These are phyloP conservation scores for Paradendryphiella salina DNA, from an alignment of 2,329 filamentous ascomycete genomes.

Conservation along the genomic window DNA sequence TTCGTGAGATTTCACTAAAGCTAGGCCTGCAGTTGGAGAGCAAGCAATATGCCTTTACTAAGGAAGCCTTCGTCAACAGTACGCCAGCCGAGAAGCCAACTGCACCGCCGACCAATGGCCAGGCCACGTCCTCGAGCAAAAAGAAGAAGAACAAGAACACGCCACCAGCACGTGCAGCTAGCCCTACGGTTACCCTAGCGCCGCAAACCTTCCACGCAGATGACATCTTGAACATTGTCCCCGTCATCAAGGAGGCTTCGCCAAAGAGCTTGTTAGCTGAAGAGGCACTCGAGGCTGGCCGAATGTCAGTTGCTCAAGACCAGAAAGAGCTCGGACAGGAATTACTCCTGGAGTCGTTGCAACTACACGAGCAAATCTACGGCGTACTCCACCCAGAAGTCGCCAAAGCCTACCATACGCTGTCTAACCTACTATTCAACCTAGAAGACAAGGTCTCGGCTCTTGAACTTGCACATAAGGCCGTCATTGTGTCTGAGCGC, in stretches of 20 bases:
- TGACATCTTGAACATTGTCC: conserved; percentile 90
- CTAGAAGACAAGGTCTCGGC: conserved; percentile 97
- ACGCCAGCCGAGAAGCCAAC: conserved; percentile 21
- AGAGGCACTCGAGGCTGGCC: conserved; percentile 92
- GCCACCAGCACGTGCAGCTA: conserved; percentile 52
- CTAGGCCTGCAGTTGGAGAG: conserved; percentile 85
- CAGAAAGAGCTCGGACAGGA: conserved; percentile 97
- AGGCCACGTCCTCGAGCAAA: conserved; percentile 41
- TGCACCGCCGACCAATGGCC: conserved; percentile 45
- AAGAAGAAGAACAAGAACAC: conserved; percentile 61
- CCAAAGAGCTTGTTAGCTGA: conserved; percentile 90
- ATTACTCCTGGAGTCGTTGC: conserved; percentile 90
- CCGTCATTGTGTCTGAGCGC: conserved; percentile 92
- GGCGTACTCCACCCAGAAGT: conserved; percentile 96
- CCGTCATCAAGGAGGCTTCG: conserved; percentile 89
- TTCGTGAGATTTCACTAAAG: conserved; percentile 87
- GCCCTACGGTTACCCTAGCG: conserved; percentile 51
- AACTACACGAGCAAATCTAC: conserved; percentile 97
- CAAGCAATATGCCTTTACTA: conserved; percentile 72
- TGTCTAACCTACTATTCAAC: conserved; percentile 96
- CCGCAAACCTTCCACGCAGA: conserved; percentile 74
- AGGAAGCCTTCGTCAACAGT: conserved; percentile 33
- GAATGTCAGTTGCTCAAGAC: conserved; percentile 92
- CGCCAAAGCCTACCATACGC: conserved; percentile 88
- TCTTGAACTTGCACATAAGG: conserved; percentile 93